Base-by-base conservation (phyloP, 2,329 filamentous ascomycete genomes). In the Stagonosporopsis tanaceti region DNA sequence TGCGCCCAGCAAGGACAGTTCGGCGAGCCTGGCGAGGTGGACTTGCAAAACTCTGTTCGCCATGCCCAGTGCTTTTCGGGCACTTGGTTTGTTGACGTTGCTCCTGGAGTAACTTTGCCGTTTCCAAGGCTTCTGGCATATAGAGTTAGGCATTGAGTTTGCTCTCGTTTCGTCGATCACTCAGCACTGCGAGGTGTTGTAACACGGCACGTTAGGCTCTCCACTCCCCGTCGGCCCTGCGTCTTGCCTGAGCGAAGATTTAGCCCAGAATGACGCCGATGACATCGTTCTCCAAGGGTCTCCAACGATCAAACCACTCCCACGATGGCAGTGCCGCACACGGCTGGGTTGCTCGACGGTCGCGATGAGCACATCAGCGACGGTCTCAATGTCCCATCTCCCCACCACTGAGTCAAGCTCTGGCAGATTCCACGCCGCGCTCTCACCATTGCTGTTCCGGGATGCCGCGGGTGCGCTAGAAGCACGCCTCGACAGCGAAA, bases 381-480 rank as follows among this genome's bases (percentile, higher is more conserved):
- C 56, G 57, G 57, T 62, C 65, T 61, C 57, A 55, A 52, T 53
- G 46, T 57, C 57, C 53, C 60, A 50, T 48, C 44, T 52, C 53
- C 47, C 47, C 47, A 52, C 55, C 38, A 47, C 59, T 63, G 65
- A 68, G 59, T 67, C 67, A 55, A 59, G 41, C 27, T 47, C 45
- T 53, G 58, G 50, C 60, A 59, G 57, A 57, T 61, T 61, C 59
- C 40, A 62, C 50, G 62, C 60, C 62, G 41, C 57, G 56, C 58
- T 58, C 50, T 61, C 63, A 66, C 68, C 59, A 66, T 60, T 57
- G 53, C 55, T 61, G 63, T 65, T 67, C 68, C 69, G 66, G 62
- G 48, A 51, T 67, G 64, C 69, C 69, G 67, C 66, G 65, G 62
- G 61, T 53, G 62, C 68, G 62, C 71, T 73, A 74, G 66, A 67